Percentiles rank a stretch among this genome's conserved stretches.
These are phyloP conservation scores for Drechslerella dactyloides DNA, from an alignment of 2,329 filamentous ascomycete species.

Conservation along the genomic window DNA sequence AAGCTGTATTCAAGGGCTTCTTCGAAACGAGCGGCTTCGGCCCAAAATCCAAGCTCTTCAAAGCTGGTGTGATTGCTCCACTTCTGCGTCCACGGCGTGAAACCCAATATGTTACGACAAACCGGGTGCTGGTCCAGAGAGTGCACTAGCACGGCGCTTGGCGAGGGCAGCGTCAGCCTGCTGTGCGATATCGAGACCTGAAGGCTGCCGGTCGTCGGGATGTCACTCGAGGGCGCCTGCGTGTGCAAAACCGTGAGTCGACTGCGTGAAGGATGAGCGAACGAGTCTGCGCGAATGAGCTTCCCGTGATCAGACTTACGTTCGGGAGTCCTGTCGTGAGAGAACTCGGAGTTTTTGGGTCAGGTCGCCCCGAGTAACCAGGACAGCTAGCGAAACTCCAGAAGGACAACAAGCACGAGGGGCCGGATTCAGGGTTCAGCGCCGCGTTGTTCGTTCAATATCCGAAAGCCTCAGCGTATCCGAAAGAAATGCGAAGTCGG, in stretches of 20 bases:
- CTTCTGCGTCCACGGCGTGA: constrained; percentile 31
- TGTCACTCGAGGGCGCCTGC: constrained; percentile 12
- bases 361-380: constrained; percentile 29
- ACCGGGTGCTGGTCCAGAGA: constrained; percentile 30
- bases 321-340: constrained; percentile 28
- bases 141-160: constrained; percentile 33
- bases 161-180: constrained; percentile 33
- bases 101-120: constrained; percentile 47
- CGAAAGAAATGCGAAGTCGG: constrained; percentile 21
- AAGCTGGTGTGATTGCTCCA: constrained; percentile 40
- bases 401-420: constrained; percentile 28
- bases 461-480: constrained; percentile 20
- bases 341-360: constrained; percentile 32
- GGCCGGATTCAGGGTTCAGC: constrained; percentile 40
- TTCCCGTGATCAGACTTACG: constrained; percentile 20
- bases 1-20: constrained; percentile 12
- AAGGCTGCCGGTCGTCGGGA: constrained; percentile 17
- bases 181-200: constrained; percentile 27
- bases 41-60: constrained; percentile 23
- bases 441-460: constrained; percentile 41
- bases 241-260: constrained; percentile 15
- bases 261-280: constrained; percentile 24
- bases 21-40: constrained; percentile 24
- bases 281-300: constrained; percentile 9
- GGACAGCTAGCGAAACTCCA: constrained; percentile 13